phyloP scores from a whole-genome alignment of 192 early-diverging fungal species.

The Piromyces sp. region DNA sequence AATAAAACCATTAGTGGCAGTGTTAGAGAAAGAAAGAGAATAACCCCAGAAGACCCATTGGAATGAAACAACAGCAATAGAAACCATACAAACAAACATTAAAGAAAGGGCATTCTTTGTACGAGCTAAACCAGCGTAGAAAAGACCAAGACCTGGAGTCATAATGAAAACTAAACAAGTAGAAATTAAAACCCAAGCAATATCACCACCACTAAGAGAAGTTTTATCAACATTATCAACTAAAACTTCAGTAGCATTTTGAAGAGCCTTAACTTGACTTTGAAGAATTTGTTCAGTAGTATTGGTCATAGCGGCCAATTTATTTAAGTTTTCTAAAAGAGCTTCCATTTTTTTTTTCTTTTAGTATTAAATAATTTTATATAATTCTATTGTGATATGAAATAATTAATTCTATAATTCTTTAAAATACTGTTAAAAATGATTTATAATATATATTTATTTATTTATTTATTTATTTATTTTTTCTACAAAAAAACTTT shows the following conservation, averaged over 20 bases:
- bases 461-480: too few species aligned
- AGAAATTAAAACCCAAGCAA: slow-evolving; percentile 51
- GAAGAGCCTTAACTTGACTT: not conserved
- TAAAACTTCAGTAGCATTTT: not conserved
- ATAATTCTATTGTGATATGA: too few species aligned
- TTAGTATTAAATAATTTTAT: too few species aligned
- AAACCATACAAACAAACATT: slow-evolving; percentile 50
- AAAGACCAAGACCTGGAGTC: slow-evolving; percentile 56
- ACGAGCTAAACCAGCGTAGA: slow-evolving; percentile 59
- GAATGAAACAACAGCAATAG: slow-evolving; percentile 26
- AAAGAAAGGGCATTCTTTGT: slow-evolving; percentile 63
- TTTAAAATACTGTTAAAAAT: too few species aligned
- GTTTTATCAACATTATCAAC: not conserved
- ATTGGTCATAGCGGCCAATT: not conserved
- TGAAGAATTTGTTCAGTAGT: not conserved
- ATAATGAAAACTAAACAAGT: slow-evolving; percentile 82
- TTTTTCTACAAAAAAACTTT: too few species aligned
- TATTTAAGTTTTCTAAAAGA: not conserved
- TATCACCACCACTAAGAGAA: slow-evolving; percentile 27
- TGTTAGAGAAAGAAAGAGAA: slow-evolving; percentile 5
- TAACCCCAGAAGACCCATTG: slow-evolving; percentile 5
- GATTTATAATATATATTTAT: too few species aligned
- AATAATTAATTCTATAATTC: too few species aligned
- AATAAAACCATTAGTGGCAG: not conserved
- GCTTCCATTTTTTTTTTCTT: not conserved